phyloP scores from a whole-genome alignment of 2,329 filamentous ascomycete genomes.

The Cercospora citrullina region DNA sequence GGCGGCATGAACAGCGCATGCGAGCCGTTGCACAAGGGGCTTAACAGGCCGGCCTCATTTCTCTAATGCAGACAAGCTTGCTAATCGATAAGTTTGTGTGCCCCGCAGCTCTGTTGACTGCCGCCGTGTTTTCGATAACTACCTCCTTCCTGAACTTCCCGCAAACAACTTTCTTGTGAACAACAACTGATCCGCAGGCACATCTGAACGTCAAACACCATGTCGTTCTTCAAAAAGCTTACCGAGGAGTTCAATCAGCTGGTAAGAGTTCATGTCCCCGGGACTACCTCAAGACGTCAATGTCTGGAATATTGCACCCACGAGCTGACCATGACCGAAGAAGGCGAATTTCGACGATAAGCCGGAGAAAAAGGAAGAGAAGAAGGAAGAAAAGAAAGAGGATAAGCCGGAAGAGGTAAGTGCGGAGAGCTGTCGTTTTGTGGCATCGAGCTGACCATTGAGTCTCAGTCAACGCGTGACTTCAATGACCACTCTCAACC shows the following conservation, averaged over 20 bases:
- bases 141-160: neutral
- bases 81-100: constrained; percentile 13
- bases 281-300: too few relatives aligned
- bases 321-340: too few relatives aligned
- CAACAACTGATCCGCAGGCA: neutral
- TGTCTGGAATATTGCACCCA: too few relatives aligned
- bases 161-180: neutral
- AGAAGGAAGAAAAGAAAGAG: constrained; percentile 22
- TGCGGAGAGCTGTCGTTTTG: neutral
- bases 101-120: constrained; percentile 15
- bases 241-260: constrained; percentile 48
- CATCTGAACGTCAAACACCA: constrained; percentile 22
- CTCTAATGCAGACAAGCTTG: neutral
- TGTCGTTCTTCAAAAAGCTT: constrained; percentile 52
- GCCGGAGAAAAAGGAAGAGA: constrained; percentile 38
- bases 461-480: constrained; percentile 8
- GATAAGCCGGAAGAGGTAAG: constrained; percentile 17
- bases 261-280: too few relatives aligned
- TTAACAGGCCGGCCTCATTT: constrained; percentile 14
- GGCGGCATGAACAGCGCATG: constrained; percentile 14
- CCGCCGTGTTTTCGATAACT: neutral
- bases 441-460: neutral
- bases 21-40: constrained; percentile 12
- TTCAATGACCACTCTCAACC: constrained; percentile 18
- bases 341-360: constrained; percentile 37